A percentile compares a stretch with the other conserved stretches of the same genome.
These are phyloP conservation scores for Plasmodium adleri DNA, from an alignment of 169 alveolate species.

Conservation along the genomic window DNA sequence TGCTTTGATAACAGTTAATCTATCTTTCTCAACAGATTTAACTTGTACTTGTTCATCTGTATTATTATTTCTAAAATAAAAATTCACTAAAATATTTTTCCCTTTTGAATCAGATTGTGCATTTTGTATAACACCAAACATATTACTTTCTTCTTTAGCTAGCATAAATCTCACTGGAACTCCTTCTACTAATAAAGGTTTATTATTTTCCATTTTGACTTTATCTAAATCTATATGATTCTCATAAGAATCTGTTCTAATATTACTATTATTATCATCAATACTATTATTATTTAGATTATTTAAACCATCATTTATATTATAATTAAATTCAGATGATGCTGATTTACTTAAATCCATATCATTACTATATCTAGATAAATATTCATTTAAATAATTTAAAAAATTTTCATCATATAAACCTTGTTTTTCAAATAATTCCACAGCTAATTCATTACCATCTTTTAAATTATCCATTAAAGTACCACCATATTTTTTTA, in stretches of 20 bases:
- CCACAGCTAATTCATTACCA: slow-evolving; percentile 88
- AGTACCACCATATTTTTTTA: slow-evolving; percentile 89
- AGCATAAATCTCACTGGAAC: slow-evolving; percentile 73
- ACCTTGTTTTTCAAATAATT: slow-evolving; percentile 87
- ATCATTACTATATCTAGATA: slow-evolving; percentile 78
- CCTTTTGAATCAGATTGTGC: slow-evolving; percentile 59
- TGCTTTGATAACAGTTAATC: slow-evolving; percentile 52
- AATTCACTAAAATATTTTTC: slow-evolving; percentile 54
- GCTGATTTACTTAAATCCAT: slow-evolving; percentile 60
- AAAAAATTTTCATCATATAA: slow-evolving; percentile 87
- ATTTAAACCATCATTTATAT: slow-evolving; percentile 21
- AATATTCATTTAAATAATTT: slow-evolving; percentile 78
- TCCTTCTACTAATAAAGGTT: slow-evolving; percentile 43
- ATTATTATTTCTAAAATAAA: slow-evolving; percentile 48
- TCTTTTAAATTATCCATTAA: slow-evolving; percentile 89
- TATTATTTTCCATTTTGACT: slow-evolving; percentile 3
- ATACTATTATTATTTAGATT: slow-evolving; percentile 15
- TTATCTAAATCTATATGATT: slow-evolving; percentile 33
- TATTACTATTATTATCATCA: slow-evolving; percentile 13
- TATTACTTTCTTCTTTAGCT: slow-evolving; percentile 77
- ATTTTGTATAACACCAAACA: slow-evolving; percentile 79
- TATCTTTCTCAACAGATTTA: slow-evolving; percentile 68
- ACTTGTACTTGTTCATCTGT: slow-evolving; percentile 71
- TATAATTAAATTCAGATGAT: slow-evolving; percentile 44
- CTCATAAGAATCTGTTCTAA: slow-evolving; percentile 34